These are phyloP conservation scores for Ceratocystis smalleyi DNA, from an alignment of 2,329 filamentous ascomycete species.

Conservation along the genomic window DNA sequence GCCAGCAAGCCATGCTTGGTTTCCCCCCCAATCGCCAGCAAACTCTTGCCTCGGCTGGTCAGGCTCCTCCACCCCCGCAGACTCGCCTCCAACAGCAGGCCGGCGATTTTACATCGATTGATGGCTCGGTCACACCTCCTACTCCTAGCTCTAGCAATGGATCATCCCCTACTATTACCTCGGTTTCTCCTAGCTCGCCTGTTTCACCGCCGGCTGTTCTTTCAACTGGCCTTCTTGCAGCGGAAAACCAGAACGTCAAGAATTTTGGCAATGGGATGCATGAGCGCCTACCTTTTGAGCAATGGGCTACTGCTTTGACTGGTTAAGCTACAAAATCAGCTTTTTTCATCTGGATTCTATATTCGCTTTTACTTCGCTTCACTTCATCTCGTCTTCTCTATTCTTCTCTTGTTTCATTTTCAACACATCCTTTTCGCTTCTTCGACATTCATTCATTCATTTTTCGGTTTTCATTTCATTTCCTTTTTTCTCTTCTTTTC, in stretches of 20 bases:
- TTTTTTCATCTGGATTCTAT: background rate
- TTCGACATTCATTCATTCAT: background rate
- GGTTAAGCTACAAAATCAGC: background rate
- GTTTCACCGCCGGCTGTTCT: slow-evolving; percentile 25
- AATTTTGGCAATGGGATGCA: slow-evolving; percentile 11
- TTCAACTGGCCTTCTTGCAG: slow-evolving; percentile 6
- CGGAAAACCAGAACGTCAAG: slow-evolving; percentile 9
- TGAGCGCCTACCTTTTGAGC: slow-evolving; percentile 13
- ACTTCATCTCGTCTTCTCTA: background rate
- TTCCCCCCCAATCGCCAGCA: slow-evolving; percentile 18
- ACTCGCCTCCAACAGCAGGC: background rate
- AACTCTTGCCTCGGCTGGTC: background rate
- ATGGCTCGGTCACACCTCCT: slow-evolving; percentile 22
- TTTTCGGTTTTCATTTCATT: background rate
- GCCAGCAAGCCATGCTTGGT: slow-evolving; percentile 17
- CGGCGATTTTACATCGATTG: slow-evolving; percentile 5
- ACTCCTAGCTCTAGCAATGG: slow-evolving; percentile 20
- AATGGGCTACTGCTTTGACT: slow-evolving; percentile 11
- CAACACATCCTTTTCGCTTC: background rate
- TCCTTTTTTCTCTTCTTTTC: slow-evolving; percentile 4
- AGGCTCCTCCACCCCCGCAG: background rate
- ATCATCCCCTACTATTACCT: slow-evolving; percentile 26
- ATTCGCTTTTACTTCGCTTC: background rate
- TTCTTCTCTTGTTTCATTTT: background rate
- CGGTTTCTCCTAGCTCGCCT: slow-evolving; percentile 31